Evolutionary conservation across 2,329 filamentous ascomycete species (phyloP), one percentile per base, ranked within the genome.

Genomic region (Trichoderma asperellum): DNA sequence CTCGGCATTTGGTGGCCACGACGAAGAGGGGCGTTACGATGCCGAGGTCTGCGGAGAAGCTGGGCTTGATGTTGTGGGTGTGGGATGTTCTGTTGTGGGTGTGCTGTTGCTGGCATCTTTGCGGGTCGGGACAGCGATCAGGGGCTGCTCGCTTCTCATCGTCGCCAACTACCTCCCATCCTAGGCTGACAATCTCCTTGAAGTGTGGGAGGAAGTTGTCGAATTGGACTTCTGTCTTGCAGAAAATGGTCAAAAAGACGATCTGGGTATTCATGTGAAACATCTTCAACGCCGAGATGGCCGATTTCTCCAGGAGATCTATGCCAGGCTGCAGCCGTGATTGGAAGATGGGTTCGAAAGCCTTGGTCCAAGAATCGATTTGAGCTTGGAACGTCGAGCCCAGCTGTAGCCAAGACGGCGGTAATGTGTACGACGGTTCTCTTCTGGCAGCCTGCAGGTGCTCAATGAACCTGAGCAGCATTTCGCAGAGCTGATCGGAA

Each of bases 11-110:
- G 7, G 87, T 90, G 7, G 87, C 89, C n/a, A 89, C 86, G 5
- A 90, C 84, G 72, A 88, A 91, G 0, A 92, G 82, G 0, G 88
- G 87, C 4, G 88, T 86, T 5, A 92, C 83, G 67, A 92, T 87
- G 21, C 89, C 89, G 12, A 89, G 77, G 62, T 90, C 88, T 29
- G 89, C 85, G 55, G 87, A 88, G 76, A 91, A 91, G 72, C 85
- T 87, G 1, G 87, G 85, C 75, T 87, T 88, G 74, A 88, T 85
- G 72, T 88, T 86, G 37, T 77, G 77, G 0, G 85, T 80, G 7
- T 80, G 80, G 69, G 83, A 84, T 24, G 47, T 5, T 37, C 81
- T 79, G 55, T 82, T 80, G 66, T 49, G 65, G 43, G 49, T 71
- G 53, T 74, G 70, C 75, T 75, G 60, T 65, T 87, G 84, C 24